A percentile compares a stretch with the other conserved stretches of the same genome.
These are phyloP conservation scores for Myrmaecium sp. DNA, from an alignment of 2,329 filamentous ascomycete genomes.

Conservation along the genomic window DNA sequence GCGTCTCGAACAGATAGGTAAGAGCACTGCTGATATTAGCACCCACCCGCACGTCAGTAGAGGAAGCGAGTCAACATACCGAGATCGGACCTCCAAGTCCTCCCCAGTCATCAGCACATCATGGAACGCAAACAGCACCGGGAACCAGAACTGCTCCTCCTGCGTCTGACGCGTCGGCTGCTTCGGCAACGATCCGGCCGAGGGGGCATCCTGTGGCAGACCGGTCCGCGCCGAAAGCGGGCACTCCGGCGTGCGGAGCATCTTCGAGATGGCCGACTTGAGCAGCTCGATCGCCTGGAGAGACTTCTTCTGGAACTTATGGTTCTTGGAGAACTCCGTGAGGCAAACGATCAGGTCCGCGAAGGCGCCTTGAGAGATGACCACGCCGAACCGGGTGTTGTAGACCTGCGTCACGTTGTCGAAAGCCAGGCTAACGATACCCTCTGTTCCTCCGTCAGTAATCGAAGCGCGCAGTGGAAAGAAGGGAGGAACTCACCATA, in stretches of 20 bases:
- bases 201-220: constrained; percentile 30
- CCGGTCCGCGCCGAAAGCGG: constrained; percentile 56
- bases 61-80: constrained; percentile 16
- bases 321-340: constrained; percentile 97
- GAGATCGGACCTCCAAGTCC: constrained; percentile 81
- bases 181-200: constrained; percentile 35
- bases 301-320: constrained; percentile 96
- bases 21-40: constrained; percentile 39
- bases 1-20: constrained; percentile 90
- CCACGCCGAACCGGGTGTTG: constrained; percentile 84
- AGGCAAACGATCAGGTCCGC: constrained; percentile 91
- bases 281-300: constrained; percentile 88
- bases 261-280: constrained; percentile 82
- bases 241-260: constrained; percentile 92
- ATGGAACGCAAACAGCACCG: constrained; percentile 93
- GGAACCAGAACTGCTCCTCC: constrained; percentile 98
- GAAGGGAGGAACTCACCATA: constrained; percentile 37
- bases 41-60: background rate
- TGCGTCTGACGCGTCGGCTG: constrained; percentile 66
- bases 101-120: constrained; percentile 98
- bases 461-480: constrained; percentile 4
- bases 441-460: constrained; percentile 38
- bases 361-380: constrained; percentile 92
- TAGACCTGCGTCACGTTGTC: constrained; percentile 95
- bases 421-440: constrained; percentile 90